Conservation (phyloP, 495 filamentous ascomycete genomes). For the Hypomontagnella monticulosa region DNA sequence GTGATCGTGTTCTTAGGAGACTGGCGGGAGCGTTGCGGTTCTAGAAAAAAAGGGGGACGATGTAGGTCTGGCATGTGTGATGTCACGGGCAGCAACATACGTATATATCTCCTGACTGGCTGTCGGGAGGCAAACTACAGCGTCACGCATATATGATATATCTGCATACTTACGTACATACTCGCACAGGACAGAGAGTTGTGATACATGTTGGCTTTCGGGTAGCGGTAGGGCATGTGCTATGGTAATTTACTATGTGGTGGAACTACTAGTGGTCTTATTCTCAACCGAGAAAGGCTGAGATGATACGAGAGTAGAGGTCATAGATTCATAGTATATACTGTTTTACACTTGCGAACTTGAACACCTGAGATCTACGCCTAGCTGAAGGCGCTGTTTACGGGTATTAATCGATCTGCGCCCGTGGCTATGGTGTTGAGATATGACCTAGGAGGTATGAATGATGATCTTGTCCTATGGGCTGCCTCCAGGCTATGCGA, state of each 20-base stretch:
- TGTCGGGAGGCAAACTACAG: background rate
- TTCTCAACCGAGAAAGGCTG: background rate
- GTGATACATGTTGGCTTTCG: conserved; percentile 1
- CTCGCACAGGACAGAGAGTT: background rate
- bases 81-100: background rate
- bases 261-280: background rate
- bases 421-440: too few species aligned
- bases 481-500: too few species aligned
- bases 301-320: background rate
- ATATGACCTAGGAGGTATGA: too few species aligned
- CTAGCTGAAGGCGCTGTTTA: too few species aligned
- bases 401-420: too few species aligned
- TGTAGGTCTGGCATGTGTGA: background rate
- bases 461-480: too few species aligned
- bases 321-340: too few species aligned
- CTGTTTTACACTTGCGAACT: too few species aligned
- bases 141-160: background rate
- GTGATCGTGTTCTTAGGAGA: too few species aligned
- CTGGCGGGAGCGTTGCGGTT: too few species aligned
- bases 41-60: background rate
- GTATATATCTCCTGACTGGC: too few species aligned
- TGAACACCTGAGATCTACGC: too few species aligned
- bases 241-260: conserved; percentile 15
- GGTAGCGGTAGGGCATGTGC: background rate
- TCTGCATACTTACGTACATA: background rate